Evolutionary conservation across 2,329 filamentous ascomycete species (phyloP), one percentile per base, ranked within the genome.

Genomic region (Venturia effusa): DNA sequence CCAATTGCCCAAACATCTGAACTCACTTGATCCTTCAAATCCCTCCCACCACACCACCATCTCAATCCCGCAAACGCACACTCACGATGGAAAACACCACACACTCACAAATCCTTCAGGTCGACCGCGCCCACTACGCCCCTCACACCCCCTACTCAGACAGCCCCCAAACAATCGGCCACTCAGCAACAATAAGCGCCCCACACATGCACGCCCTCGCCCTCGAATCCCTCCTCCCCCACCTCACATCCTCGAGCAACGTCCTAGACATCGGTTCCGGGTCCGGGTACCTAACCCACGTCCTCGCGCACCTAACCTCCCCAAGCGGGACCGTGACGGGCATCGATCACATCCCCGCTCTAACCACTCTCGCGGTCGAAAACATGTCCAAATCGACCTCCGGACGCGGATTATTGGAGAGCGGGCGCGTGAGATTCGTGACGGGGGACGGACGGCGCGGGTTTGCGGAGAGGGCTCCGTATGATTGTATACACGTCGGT

Each of bases 401-500:
- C 15, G 79, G 79, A 0, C 68, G 82, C 81, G 71, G 73, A 13
- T 75, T 95, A 63, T 74, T 97, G 17, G 80, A 81, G 1, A 77
- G 74, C 0, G 89, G 87, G 0, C 82, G 80, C 70, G 83, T 92
- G 51, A 79, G 80, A 64, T 95, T 95, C 71, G 80, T 92, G 1
- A 80, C 85, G 0, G 92, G 86, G 0, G 92, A 97, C 76, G 79
- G 79, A 15, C 69, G 79, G 66, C 71, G 74, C 63, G 79, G 79
- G 3, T 81, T 74, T 73, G 64, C 61, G 34, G 76, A 79, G 15
- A 80, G 77, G 66, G 76, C 74, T 37, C 81, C 85, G 0, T 99
- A 93, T 81, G 91, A 97, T 80, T 92, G 89, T 2, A 97, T 99
- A 66, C 94, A 97, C 73, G 94, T 97, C 2, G 94, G 94, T 0